Base-by-base conservation (phyloP, 495 filamentous ascomycete species). In the Podospora didyma region DNA sequence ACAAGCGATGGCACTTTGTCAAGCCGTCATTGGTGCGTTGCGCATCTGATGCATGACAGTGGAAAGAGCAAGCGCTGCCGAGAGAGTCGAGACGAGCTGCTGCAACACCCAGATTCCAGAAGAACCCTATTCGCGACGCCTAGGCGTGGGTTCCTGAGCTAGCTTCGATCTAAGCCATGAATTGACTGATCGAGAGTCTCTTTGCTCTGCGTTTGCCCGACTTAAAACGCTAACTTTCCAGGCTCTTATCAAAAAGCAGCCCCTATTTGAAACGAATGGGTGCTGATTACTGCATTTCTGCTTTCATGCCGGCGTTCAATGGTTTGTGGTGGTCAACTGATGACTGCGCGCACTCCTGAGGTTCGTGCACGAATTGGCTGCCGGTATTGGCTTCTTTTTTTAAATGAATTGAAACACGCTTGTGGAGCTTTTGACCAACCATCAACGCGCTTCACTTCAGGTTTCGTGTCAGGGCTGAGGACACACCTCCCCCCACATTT, bases 381-480 rank as follows among this genome's bases (percentile, higher is more conserved):
- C 48, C 59, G 57, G 66, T 49, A 62, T 63, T 62, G 54, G 62
- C 58, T 65, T 55, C 60, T 63, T 60, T 69, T 63, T 62, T 60
- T 65, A 69, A 65, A 67, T 66, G 55, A 56, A 69, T 57, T 63
- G 64, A 65, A 64, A 64, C 66, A 62, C 66, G 62, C 67, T 60
- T 62, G 50, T 46, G 34, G 47, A 51, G 39, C 46, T 53, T 54
- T 53, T 45, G 57, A 62, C 69, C 69, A 71, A 69, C 65, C 64
- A 65, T 34, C 41, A n/a, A 39, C 65, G 60, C 61, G 65, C 67
- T 57, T 65, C 65, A 31, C 26, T 45, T 41, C 59, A 31, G 54
- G 67, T 71, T 68, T 69, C 62, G 69, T 61, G 65, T 60, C 52
- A 49, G 39, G 60, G 55, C n/a, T 42, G 39, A 5, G 6, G 9